Conservation (phyloP, 2,329 filamentous ascomycete genomes). For the Diaporthe ilicicola region DNA sequence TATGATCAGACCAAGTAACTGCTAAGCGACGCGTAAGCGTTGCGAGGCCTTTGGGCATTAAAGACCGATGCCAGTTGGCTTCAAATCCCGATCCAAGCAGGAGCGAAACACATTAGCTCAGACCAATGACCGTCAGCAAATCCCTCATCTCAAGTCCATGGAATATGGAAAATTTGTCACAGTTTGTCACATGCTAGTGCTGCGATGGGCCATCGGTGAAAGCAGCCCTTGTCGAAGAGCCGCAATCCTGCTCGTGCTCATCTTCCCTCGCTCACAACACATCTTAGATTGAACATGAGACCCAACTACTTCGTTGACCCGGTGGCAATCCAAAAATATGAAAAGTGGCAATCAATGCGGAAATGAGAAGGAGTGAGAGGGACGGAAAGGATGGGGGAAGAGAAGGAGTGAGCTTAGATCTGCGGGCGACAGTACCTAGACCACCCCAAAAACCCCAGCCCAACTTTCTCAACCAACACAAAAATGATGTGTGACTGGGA, state of each 20-base stretch:
- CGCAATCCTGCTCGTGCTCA: background rate
- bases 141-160: background rate
- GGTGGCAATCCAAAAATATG: background rate
- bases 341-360: background rate
- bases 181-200: slow-evolving; percentile 1
- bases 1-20: background rate
- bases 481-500: background rate
- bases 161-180: background rate
- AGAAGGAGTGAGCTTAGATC: background rate
- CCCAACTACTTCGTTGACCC: background rate
- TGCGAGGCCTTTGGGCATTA: background rate
- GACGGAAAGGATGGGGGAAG: background rate
- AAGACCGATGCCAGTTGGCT: background rate
- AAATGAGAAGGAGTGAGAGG: background rate
- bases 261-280: background rate
- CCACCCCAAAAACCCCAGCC: background rate
- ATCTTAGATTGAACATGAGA: background rate
- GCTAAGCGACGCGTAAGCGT: background rate
- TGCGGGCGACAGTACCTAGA: background rate
- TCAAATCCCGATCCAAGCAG: slow-evolving; percentile 2
- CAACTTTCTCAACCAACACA: background rate
- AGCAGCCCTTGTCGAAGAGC: background rate
- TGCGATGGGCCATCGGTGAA: background rate
- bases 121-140: background rate
- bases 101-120: background rate